These are phyloP conservation scores for Phytomonas francai DNA, from an alignment of 208 protist species.

Conservation along the genomic window DNA sequence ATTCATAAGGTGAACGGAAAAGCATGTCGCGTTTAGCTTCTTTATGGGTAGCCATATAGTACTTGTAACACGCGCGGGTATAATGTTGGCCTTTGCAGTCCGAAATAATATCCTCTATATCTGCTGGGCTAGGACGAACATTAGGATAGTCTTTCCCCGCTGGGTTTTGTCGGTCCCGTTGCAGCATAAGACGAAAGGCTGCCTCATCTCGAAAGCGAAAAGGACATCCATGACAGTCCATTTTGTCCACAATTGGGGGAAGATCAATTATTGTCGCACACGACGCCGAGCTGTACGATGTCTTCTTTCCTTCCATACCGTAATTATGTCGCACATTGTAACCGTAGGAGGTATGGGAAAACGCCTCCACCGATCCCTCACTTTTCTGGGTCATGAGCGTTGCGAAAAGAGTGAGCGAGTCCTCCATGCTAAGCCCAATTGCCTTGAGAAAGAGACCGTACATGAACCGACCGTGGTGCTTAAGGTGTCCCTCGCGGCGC, in stretches of 20 bases:
- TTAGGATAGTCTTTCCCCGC: constrained; percentile 34
- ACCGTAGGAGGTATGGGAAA: constrained; percentile 82
- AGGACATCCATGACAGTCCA: constrained; percentile 89
- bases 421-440: constrained; percentile 80
- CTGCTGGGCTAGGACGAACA: constrained; percentile 30
- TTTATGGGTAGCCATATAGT: constrained; percentile 85
- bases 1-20: constrained; percentile 86
- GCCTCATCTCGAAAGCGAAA: constrained; percentile 82
- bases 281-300: constrained; percentile 76
- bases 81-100: constrained; percentile 85
- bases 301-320: constrained; percentile 89
- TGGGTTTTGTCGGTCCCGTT: constrained; percentile 47
- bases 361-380: constrained; percentile 55
- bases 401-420: constrained; percentile 78
- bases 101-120: constrained; percentile 86
- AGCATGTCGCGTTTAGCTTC: constrained; percentile 71
- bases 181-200: constrained; percentile 43
- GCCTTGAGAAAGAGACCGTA: constrained; percentile 89
- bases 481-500: constrained; percentile 77
- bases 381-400: constrained; percentile 82
- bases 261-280: constrained; percentile 79
- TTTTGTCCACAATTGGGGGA: constrained; percentile 62
- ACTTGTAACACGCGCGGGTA: constrained; percentile 87
- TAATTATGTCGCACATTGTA: constrained; percentile 91
- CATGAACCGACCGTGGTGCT: constrained; percentile 85